These are phyloP conservation scores for Pseudozyma hubeiensis DNA, from an alignment of 1,284 basidiomycete genomes.

Conservation along the genomic window DNA sequence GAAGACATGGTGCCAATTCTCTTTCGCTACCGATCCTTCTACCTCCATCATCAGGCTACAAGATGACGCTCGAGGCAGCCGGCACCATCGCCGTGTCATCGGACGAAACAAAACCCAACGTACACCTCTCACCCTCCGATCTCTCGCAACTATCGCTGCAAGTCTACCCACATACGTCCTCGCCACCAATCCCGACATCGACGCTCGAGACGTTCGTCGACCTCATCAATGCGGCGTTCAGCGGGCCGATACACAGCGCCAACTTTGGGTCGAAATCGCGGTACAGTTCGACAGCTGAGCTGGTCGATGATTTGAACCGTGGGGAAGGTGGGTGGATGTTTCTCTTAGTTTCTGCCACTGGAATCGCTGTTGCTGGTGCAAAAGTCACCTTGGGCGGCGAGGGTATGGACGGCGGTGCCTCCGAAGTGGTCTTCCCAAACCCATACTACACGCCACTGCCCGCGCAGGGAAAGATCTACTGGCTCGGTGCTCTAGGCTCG, in stretches of 20 bases:
- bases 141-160: background rate
- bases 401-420: constrained; percentile 26
- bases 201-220: background rate
- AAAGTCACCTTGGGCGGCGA: constrained; percentile 27
- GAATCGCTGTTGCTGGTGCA: constrained; percentile 17
- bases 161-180: constrained; percentile 6
- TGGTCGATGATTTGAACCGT: constrained; percentile 16
- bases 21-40: too few relatives aligned
- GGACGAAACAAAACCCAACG: background rate
- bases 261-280: constrained; percentile 23
- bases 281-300: background rate
- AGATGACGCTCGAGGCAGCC: too few relatives aligned
- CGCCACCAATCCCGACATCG: background rate
- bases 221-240: constrained; percentile 19
- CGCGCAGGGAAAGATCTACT: constrained; percentile 2
- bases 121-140: background rate
- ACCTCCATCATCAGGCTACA: too few relatives aligned
- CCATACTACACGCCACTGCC: background rate
- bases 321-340: constrained; percentile 18
- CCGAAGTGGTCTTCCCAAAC: constrained; percentile 2
- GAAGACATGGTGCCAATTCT: too few relatives aligned
- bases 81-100: too few relatives aligned
- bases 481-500: constrained; percentile 26
- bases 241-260: constrained; percentile 7
- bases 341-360: constrained; percentile 3